These are phyloP conservation scores for Pythium rhizo-oryzae DNA, from an alignment of 352 stramenopile genomes.

Conservation along the genomic window DNA sequence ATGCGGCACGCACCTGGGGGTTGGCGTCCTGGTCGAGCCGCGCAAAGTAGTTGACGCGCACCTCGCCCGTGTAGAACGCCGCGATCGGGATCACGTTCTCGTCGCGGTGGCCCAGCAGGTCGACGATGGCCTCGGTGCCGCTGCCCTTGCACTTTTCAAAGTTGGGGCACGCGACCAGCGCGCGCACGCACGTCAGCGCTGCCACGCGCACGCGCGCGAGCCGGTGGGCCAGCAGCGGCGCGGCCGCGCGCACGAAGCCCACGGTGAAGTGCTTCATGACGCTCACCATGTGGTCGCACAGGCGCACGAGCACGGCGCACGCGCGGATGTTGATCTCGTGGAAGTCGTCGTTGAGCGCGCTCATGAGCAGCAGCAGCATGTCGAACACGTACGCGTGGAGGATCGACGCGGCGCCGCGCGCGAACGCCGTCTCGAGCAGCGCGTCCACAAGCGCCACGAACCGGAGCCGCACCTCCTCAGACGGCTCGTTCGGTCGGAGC, in stretches of 20 bases:
- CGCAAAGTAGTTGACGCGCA: conserved; percentile 94
- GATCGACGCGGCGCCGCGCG: conserved; percentile 59
- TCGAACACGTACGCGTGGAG: conserved; percentile 86
- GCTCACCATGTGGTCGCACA: conserved; percentile 80
- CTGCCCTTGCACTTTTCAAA: conserved; percentile 93
- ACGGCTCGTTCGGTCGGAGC: conserved; percentile 61
- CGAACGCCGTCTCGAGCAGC: conserved; percentile 58
- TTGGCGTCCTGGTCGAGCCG: conserved; percentile 90
- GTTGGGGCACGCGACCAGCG: conserved; percentile 85
- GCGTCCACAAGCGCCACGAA: conserved; percentile 56
- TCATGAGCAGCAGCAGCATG: conserved; percentile 67
- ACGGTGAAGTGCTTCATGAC: conserved; percentile 95
- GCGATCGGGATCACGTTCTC: conserved; percentile 95
- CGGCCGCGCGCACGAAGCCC: conserved; percentile 81
- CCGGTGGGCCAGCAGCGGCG: conserved; percentile 88
- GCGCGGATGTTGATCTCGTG: conserved; percentile 83
- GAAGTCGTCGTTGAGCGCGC: conserved; percentile 85
- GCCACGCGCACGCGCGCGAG: conserved; percentile 89
- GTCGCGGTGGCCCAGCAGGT: conserved; percentile 94
- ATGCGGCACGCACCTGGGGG: conserved; percentile 71
- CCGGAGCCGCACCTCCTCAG: conserved; percentile 75
- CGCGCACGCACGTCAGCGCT: conserved; percentile 79
- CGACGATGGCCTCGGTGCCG: conserved; percentile 93
- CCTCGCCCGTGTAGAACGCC: conserved; percentile 92
- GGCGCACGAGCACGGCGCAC: conserved; percentile 47